A percentile compares a stretch with the other conserved stretches of the same genome.
These are phyloP conservation scores for Curvularia spicifera DNA, from an alignment of 2,329 filamentous ascomycete genomes.

Conservation along the genomic window DNA sequence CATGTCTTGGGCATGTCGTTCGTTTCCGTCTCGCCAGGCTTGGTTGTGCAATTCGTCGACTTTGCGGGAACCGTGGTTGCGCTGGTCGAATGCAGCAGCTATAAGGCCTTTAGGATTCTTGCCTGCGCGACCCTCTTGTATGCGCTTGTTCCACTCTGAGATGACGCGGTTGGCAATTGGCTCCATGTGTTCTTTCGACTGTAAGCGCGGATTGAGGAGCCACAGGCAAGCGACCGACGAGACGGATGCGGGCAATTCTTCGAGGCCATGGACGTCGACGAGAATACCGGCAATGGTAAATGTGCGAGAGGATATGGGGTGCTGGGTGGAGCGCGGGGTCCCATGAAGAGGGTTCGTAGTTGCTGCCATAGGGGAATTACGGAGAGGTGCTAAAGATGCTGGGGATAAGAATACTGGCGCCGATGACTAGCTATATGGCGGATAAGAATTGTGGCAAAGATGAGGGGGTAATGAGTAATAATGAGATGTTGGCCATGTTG, in stretches of 20 bases:
- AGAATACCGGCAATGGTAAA: slow-evolving; percentile 79
- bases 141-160: slow-evolving; percentile 67
- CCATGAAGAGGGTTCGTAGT: slow-evolving; percentile 46
- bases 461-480: not conserved
- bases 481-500: not conserved
- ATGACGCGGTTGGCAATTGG: slow-evolving; percentile 74
- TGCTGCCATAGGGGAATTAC: slow-evolving; percentile 34
- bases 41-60: slow-evolving; percentile 73
- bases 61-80: slow-evolving; percentile 83
- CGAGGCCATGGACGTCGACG: slow-evolving; percentile 79
- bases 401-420: not conserved
- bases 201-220: slow-evolving; percentile 83
- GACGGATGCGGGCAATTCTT: slow-evolving; percentile 68
- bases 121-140: slow-evolving; percentile 37
- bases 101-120: slow-evolving; percentile 66
- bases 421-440: not conserved
- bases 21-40: slow-evolving; percentile 80
- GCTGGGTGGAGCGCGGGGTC: slow-evolving; percentile 33
- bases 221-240: slow-evolving; percentile 77
- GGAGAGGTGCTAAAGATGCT: not conserved
- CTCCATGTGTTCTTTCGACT: slow-evolving; percentile 74
- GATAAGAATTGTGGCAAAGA: not conserved
- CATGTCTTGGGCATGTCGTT: slow-evolving; percentile 89
- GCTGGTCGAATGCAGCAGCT: slow-evolving; percentile 86
- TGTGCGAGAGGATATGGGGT: slow-evolving; percentile 66